These are phyloP conservation scores for Pestalotiopsis sp. DNA, from an alignment of 2,329 filamentous ascomycete genomes.

Conservation along the genomic window DNA sequence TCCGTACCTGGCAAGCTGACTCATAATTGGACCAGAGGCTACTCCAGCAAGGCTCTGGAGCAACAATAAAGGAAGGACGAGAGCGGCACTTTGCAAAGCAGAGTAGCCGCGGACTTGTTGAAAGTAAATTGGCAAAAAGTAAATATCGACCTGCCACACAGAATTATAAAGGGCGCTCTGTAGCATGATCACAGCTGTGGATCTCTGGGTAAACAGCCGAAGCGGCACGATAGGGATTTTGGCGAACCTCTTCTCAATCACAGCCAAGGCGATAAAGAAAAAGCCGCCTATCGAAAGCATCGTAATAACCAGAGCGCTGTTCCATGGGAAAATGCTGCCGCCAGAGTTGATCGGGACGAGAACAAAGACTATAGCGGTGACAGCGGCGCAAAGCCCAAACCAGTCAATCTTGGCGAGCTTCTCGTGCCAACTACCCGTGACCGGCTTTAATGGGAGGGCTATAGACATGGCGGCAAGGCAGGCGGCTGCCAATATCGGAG, in stretches of 20 bases:
- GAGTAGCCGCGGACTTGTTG: conserved; percentile 25
- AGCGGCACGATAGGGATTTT: conserved; percentile 23
- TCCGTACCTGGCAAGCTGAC: conserved; percentile 19
- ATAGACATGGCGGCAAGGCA: conserved; percentile 16
- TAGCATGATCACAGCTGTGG: conserved; percentile 18
- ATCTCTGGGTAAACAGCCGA: conserved; percentile 18
- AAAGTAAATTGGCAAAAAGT: conserved; percentile 30
- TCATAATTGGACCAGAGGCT: conserved; percentile 25
- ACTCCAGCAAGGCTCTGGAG: conserved; percentile 25
- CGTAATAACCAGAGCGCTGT: conserved; percentile 18
- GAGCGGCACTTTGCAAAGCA: conserved; percentile 25
- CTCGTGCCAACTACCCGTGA: conserved; percentile 16
- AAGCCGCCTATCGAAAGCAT: conserved; percentile 18
- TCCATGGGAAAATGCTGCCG: conserved; percentile 24
- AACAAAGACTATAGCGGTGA: conserved; percentile 19
- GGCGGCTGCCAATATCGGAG: conserved; percentile 18
- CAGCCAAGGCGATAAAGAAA: conserved; percentile 20
- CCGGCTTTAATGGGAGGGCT: conserved; percentile 21
- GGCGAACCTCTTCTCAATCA: conserved; percentile 21
- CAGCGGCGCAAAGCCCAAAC: conserved; percentile 20
- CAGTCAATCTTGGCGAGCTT: conserved; percentile 27
- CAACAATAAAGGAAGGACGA: conserved; percentile 27
- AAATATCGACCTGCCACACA: conserved; percentile 51
- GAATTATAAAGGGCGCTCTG: conserved; percentile 47
- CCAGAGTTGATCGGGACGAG: conserved; percentile 27